These are phyloP conservation scores for Lizonia empirigonia DNA, from an alignment of 2,329 filamentous ascomycete species.

Conservation along the genomic window DNA sequence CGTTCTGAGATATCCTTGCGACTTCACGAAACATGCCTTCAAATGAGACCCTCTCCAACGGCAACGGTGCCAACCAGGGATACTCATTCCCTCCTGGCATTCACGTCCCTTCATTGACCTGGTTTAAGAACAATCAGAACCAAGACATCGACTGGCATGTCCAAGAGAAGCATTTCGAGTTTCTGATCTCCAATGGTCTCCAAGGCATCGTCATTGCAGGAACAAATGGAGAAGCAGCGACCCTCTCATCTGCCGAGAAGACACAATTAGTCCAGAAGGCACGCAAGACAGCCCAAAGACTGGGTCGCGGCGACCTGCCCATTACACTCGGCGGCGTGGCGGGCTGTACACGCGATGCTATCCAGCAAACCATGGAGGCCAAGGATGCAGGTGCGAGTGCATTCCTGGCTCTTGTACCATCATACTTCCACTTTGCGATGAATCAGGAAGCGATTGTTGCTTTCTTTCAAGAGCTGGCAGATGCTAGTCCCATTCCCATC, in stretches of 20 bases:
- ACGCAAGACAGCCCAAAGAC: slow-evolving; percentile 45
- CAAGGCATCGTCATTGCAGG: slow-evolving; percentile 57
- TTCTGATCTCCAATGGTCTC: slow-evolving; percentile 59
- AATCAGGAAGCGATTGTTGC: slow-evolving; percentile 43
- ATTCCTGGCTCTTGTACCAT: slow-evolving; percentile 48
- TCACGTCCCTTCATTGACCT: slow-evolving; percentile 63
- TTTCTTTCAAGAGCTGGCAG: slow-evolving; percentile 47
- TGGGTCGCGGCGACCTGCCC: slow-evolving; percentile 44
- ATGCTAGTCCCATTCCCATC: slow-evolving; percentile 50
- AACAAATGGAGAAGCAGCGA: slow-evolving; percentile 54
- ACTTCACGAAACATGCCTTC: slow-evolving; percentile 34
- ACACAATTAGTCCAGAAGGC: slow-evolving; percentile 47
- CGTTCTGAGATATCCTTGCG: not conserved
- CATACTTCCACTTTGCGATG: slow-evolving; percentile 51
- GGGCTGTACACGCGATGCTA: slow-evolving; percentile 50
- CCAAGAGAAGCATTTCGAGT: slow-evolving; percentile 60
- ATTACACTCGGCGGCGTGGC: slow-evolving; percentile 52
- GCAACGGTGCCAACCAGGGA: slow-evolving; percentile 33
- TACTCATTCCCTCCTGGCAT: slow-evolving; percentile 57
- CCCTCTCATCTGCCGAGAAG: slow-evolving; percentile 50
- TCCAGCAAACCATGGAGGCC: slow-evolving; percentile 47
- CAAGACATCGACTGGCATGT: slow-evolving; percentile 64
- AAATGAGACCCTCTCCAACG: slow-evolving; percentile 33
- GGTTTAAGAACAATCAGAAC: slow-evolving; percentile 55
- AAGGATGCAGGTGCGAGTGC: slow-evolving; percentile 48